These are phyloP conservation scores for Wickerhamomyces bisporus DNA, from an alignment of 805 yeast species.

Conservation along the genomic window DNA sequence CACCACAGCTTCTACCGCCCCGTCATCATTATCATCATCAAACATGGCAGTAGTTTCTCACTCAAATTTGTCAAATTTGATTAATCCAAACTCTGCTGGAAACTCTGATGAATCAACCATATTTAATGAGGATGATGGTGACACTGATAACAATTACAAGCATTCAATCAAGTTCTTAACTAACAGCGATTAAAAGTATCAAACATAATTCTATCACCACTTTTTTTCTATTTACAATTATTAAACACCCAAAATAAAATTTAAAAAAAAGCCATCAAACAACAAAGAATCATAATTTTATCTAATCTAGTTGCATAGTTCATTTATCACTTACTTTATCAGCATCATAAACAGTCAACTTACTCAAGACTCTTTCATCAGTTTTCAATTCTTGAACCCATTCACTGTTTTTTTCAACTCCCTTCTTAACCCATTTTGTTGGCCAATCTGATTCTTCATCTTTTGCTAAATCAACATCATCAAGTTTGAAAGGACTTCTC, in stretches of 20 bases:
- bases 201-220: too few relatives aligned
- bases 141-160: conserved; percentile 14
- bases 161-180: conserved; percentile 23
- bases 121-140: too few relatives aligned
- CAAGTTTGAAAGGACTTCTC: conserved; percentile 44
- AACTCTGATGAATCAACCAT: too few relatives aligned
- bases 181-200: conserved; percentile 2
- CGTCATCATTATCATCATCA: not conserved
- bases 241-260: not conserved
- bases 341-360: conserved; percentile 44
- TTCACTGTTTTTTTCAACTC: conserved; percentile 71
- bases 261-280: not conserved
- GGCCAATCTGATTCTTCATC: conserved; percentile 90
- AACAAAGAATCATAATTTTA: not conserved
- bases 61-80: not conserved
- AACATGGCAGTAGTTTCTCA: not conserved
- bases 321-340: conserved; percentile 4
- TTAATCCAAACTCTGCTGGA: not conserved
- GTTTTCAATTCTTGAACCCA: conserved; percentile 76
- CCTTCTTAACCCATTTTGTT: conserved; percentile 69
- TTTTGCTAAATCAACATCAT: conserved; percentile 35
- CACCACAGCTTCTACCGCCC: too few relatives aligned
- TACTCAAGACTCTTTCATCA: conserved; percentile 59
- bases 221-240: not conserved
- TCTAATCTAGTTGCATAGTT: too few relatives aligned